Conservation (phyloP, 768 basidiomycete species). For the Pisolithus marmoratus region DNA sequence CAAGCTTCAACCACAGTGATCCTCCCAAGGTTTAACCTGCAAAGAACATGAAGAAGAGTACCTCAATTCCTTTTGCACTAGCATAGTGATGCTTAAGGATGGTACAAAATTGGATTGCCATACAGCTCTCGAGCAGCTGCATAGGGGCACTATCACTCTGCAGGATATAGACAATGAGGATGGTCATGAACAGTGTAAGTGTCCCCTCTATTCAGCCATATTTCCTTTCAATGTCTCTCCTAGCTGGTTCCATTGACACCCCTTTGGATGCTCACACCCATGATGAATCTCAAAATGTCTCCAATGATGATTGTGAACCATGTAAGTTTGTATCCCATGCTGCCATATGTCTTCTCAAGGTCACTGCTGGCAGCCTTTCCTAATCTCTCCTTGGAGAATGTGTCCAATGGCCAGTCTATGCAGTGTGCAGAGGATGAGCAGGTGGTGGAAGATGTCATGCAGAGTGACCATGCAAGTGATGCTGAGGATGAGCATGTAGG, state of each 20-base stretch:
- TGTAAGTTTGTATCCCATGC: no score
- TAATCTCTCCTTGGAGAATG: neutral
- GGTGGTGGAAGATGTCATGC: neutral
- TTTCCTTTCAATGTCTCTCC: neutral
- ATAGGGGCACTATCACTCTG: neutral
- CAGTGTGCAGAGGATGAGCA: neutral
- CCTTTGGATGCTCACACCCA: no score
- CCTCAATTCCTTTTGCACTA: neutral
- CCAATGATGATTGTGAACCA: no score
- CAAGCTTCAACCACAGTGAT: neutral
- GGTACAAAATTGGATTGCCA: neutral
- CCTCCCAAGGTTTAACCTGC: neutral
- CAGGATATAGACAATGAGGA: neutral
- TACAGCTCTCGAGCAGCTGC: neutral
- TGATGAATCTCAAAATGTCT: no score
- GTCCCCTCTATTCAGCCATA: neutral
- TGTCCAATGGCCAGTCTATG: neutral
- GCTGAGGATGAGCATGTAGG: neutral
- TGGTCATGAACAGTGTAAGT: neutral
- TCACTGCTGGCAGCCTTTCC: neutral
- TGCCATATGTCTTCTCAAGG: no score
- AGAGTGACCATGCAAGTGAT: neutral
- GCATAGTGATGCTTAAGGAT: neutral
- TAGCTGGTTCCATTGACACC: neutral
- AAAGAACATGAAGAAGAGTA: neutral